Evolutionary conservation across 768 basidiomycete species (phyloP).

Genomic region (Hericium rajendrae): DNA sequence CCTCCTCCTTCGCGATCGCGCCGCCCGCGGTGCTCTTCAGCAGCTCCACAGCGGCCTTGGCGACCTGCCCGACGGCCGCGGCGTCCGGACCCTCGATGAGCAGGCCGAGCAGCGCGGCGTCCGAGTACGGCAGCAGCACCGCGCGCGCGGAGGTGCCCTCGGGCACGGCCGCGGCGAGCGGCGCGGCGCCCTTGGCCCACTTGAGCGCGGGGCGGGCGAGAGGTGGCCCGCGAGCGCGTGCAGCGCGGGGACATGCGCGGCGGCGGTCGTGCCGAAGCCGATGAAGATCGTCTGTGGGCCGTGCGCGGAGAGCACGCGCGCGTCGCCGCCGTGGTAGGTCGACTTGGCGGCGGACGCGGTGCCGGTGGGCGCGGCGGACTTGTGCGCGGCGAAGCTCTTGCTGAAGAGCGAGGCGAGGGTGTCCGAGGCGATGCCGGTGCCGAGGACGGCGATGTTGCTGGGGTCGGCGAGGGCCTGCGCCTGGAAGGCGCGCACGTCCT

Average conservation of each 20-base stretch:
- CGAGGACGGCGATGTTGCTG: conserved; percentile 72
- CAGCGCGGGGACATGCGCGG: conserved; percentile 56
- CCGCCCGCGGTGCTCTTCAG: conserved; percentile 40
- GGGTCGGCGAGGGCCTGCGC: conserved; percentile 61
- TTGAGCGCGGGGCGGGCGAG: conserved; percentile 77
- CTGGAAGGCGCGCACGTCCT: conserved; percentile 70
- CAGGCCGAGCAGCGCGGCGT: conserved; percentile 81
- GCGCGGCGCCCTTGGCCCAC: conserved; percentile 71
- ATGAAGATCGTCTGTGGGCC: conserved; percentile 74
- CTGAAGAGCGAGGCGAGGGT: conserved; percentile 58
- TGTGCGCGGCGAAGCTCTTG: conserved; percentile 48
- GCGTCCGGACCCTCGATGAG: conserved; percentile 62
- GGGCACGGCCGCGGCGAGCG: conserved; percentile 54
- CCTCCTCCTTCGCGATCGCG: conserved; percentile 49
- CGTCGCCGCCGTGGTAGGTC: conserved; percentile 82
- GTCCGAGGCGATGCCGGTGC: conserved; percentile 73
- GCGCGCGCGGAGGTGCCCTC: conserved; percentile 53
- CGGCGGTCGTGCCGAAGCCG: conserved; percentile 72
- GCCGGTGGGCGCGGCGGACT: conserved; percentile 26
- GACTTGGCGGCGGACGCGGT: conserved; percentile 26
- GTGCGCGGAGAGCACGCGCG: conserved; percentile 52
- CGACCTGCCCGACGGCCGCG: conserved; percentile 56
- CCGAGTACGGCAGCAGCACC: conserved; percentile 83
- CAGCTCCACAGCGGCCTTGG: conserved; percentile 56
- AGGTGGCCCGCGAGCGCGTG: conserved; percentile 75